These are phyloP conservation scores for Rugosomyces carneus DNA, from an alignment of 1,284 basidiomycete species.

Conservation along the genomic window DNA sequence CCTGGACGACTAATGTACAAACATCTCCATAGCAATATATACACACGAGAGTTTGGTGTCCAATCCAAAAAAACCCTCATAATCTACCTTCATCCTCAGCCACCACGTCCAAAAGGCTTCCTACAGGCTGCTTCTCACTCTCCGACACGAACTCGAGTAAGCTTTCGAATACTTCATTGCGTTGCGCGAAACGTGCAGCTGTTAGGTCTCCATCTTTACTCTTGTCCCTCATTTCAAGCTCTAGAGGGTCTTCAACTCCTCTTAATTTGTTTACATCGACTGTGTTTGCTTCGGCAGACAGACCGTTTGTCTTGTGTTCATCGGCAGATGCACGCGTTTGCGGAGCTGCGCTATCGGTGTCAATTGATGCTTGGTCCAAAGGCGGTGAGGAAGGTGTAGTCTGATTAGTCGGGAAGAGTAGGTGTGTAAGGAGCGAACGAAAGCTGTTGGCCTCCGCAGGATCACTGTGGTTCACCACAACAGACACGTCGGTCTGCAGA, in stretches of 20 bases:
- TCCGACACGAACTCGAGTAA: constrained; percentile 58
- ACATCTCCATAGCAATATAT: background rate
- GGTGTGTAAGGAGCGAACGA: constrained; percentile 59
- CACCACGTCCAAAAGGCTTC: constrained; percentile 50
- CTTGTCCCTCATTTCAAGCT: constrained; percentile 21
- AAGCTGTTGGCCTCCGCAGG: constrained; percentile 56
- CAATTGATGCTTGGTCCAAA: background rate
- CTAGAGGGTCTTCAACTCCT: constrained; percentile 35
- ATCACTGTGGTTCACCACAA: constrained; percentile 63
- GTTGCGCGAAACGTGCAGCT: constrained; percentile 43
- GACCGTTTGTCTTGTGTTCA: constrained; percentile 22
- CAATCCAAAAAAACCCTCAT: background rate
- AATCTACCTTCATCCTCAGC: constrained; percentile 27
- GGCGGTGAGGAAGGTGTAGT: constrained; percentile 8
- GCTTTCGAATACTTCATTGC: constrained; percentile 63
- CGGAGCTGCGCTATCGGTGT: constrained; percentile 23
- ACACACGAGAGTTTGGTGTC: background rate
- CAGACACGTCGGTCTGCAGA: constrained; percentile 61
- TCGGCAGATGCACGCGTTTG: constrained; percentile 31
- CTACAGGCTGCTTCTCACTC: constrained; percentile 57
- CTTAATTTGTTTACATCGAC: constrained; percentile 20
- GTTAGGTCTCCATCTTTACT: constrained; percentile 23
- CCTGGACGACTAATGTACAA: constrained; percentile 45
- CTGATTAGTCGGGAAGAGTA: constrained; percentile 33
- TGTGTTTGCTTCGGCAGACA: constrained; percentile 3